Conservation (phyloP, 2,329 filamentous ascomycete species). For the Paecilomyces formosus region DNA sequence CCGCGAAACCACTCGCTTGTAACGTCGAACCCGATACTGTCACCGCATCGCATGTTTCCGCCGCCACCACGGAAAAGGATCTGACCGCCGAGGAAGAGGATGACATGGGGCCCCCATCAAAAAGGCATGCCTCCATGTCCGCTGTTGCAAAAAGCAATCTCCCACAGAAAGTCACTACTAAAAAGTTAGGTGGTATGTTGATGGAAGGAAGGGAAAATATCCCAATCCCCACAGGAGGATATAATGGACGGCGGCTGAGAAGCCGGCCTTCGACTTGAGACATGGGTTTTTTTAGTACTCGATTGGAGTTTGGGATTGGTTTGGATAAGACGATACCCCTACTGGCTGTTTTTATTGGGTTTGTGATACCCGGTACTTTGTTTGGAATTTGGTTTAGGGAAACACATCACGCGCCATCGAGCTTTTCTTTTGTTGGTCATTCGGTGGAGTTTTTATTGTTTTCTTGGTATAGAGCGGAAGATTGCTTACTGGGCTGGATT, state of each 20-base stretch:
- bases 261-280: constrained; percentile 19
- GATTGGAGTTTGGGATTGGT: background rate
- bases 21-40: constrained; percentile 10
- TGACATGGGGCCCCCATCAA: constrained; percentile 5
- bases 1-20: constrained; percentile 22
- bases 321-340: background rate
- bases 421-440: background rate
- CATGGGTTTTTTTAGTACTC: background rate
- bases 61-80: background rate
- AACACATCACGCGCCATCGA: background rate
- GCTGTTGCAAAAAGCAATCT: constrained; percentile 29
- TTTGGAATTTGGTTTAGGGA: background rate
- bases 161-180: constrained; percentile 35
- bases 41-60: background rate
- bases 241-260: constrained; percentile 22
- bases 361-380: background rate
- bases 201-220: constrained; percentile 41
- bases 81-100: background rate
- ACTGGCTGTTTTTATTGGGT: background rate
- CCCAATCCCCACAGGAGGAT: constrained; percentile 16
- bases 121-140: constrained; percentile 9
- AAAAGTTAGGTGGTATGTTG: constrained; percentile 27
- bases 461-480: background rate
- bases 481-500: background rate
- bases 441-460: background rate